Evolutionary conservation across 805 yeast species (phyloP), one percentile per base, ranked within the genome.

Genomic region (Starmerella riodocensis): DNA sequence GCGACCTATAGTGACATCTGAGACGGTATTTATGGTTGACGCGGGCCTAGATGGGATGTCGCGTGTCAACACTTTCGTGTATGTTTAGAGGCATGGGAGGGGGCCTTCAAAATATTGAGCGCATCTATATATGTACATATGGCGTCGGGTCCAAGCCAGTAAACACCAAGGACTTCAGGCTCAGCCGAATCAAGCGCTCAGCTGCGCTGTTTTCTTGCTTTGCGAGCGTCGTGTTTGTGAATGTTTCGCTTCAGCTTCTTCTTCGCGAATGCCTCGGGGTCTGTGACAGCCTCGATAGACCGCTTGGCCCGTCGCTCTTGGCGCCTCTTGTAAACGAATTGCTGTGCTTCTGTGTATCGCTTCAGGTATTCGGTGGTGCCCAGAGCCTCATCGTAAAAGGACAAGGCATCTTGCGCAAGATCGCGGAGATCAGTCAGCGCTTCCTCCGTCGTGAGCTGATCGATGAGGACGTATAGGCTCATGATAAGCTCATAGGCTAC

Each of bases 201-300:
- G 6, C n/a, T 4, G 13, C 17, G 30, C 14, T 17, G 41, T 16
- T 29, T 29, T 6, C 37, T 39, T 11, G 19, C 29, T 14, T 40
- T 37, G 58, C 94, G 71, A 65, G 78, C 81, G 46, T 80, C 91
- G 56, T 86, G 74, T 22, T 72, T 69, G 51, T 77, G 71, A 28
- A 68, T 73, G 61, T 86, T 93, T 57, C 80, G 82, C 60, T 67
- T 77, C 53, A 82, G 54, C 61, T 79, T 82, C 58, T 81, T 73
- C 48, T 69, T 71, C 2, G 94, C 91, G n/a, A 83, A 77, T 30
- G 71, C 60, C 13, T 79, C 94, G 1, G 97, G 97, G 4, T 78
- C 80, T 17, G 68, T 70, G 9, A 86, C 66, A 3, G 84, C 79
- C 55, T 83, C 61, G 42, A 79, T 76, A 0, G 93, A 79, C 41